Conservation (phyloP, 179 eudicot genomes). For the Drosera spatulata region DNA sequence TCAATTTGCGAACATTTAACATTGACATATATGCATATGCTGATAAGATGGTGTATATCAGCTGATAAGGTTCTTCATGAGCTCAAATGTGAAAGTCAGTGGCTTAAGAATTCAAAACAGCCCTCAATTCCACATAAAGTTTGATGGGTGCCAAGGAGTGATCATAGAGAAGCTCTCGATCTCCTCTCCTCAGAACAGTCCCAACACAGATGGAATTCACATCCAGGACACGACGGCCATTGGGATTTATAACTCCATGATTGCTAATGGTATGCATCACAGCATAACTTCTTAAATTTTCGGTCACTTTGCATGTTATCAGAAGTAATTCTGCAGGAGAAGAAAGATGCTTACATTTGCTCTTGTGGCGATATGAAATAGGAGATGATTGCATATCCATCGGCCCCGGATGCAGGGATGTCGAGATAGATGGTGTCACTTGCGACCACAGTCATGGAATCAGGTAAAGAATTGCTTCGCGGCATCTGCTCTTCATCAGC, state of each 20-base stretch:
- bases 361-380: not conserved
- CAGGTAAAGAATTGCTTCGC: slow-evolving; percentile 32
- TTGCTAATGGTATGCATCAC: slow-evolving; percentile 52
- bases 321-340: not conserved
- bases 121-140: slow-evolving; percentile 89
- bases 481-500: no score
- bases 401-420: slow-evolving; percentile 74
- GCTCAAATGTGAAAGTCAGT: slow-evolving; percentile 53
- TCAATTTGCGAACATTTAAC: no score
- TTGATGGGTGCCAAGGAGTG: slow-evolving; percentile 89
- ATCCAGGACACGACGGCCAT: slow-evolving; percentile 63
- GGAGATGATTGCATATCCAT: slow-evolving; percentile 98
- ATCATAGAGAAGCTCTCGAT: slow-evolving; percentile 66
- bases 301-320: not conserved
- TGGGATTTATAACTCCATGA: slow-evolving; percentile 73
- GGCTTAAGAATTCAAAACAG: slow-evolving; percentile 77
- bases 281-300: not conserved
- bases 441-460: slow-evolving; percentile 96
- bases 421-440: slow-evolving; percentile 68
- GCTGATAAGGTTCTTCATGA: slow-evolving; percentile 87
- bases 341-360: not conserved
- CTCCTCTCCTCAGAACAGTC: slow-evolving; percentile 73
- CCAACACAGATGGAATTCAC: slow-evolving; percentile 96
- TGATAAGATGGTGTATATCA: slow-evolving; percentile 10
- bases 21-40: no score